Evolutionary conservation across 1,139 yeast species (phyloP), one percentile per base, ranked within the genome.

Genomic region (Debaryomyces subglobosus): DNA sequence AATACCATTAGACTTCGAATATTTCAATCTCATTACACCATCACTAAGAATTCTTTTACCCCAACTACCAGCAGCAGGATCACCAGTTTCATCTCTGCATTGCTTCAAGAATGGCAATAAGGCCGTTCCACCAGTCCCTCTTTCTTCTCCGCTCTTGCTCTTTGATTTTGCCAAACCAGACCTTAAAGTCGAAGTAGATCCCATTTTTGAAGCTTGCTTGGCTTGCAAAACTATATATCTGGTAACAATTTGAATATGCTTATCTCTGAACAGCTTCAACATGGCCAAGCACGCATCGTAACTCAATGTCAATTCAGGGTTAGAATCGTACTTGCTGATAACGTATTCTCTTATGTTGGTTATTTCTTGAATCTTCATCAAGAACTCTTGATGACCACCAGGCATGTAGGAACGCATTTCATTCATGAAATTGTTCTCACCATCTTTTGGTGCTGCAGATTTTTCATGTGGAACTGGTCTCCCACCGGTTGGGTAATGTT

Each of bases 101-200:
- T 92, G 97, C 65, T 91, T 91, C 62, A 92, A 78, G 70, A 92
- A 92, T 27, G 97, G 97, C 52, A 92, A 80, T 58, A 92, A 76
- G 0, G 96, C 85, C 0, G 97, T 92, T 38, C 98, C 97, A 13
- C 98, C 98, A 1, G 98, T 92, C 8, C 98, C 98, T 56, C 84
- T 81, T 55, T 82, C 84, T 54, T 80, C 84, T 12, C 67, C 69
- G 46, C 76, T 74, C 55, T 72, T 70, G 12, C 21, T 32, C 53
- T 75, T 73, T 47, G 59, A 59, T 56, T 75, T 77, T 24, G 85
- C 84, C 56, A 85, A 71, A 0, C 90, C 90, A 2, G 87, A 78
- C 60, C 89, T 74, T 51, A 82, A 64, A n/a, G 82, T 72, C 27
- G 77, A 60, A 15, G 78, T 67, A 2, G 87, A 81, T 1, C 86